Evolutionary conservation across 768 basidiomycete genomes (phyloP), one percentile per base, ranked within the genome.

Genomic region (Mycena galopus): DNA sequence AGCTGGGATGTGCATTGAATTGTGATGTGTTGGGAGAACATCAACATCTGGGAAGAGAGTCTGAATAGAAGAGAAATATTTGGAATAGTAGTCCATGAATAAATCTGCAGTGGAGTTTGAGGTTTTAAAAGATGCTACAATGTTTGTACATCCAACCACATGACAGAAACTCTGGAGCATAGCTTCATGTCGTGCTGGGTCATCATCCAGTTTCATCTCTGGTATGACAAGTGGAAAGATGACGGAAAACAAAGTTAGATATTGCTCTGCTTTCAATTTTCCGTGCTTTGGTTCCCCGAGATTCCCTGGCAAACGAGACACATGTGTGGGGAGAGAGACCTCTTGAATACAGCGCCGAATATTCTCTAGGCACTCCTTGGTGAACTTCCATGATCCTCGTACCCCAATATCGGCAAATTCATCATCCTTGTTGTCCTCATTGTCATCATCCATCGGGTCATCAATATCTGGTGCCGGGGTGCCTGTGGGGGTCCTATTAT

Each of bases 21-120:
- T 62, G 55, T 77, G 76, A 55, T 75, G 74, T 25, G 71, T 77
- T 60, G 76, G 76, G 12, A 64, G 21, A 50, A 42, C 23, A 16
- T 60, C 14, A 17, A 64, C 61, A 56, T 58, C 53, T 2, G 74
- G 66, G 47, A 47, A 71, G 25, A 75, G 35, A 4, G 57, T 47
- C 16, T 71, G 29, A 23, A 72, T 61, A 21, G 63, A 67, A 9
- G 27, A 9, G 9, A 73, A 62, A 67, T 77, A 77, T 11, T 12
- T n/a, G 1, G 29, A 35, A 65, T 62, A 75, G 29, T 67, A 30
- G 2, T 62, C 17, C 47, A 51, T 58, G 42, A 71, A 77, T 23
- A 30, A 29, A 42, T 74, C 73, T 39, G 76, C 76, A 33, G 72
- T 74, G 11, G 32, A 12, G 51, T 67, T 47, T 10, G 71, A 69